Base-by-base conservation (phyloP, 495 filamentous ascomycete genomes). In the Trichoderma reesei region DNA sequence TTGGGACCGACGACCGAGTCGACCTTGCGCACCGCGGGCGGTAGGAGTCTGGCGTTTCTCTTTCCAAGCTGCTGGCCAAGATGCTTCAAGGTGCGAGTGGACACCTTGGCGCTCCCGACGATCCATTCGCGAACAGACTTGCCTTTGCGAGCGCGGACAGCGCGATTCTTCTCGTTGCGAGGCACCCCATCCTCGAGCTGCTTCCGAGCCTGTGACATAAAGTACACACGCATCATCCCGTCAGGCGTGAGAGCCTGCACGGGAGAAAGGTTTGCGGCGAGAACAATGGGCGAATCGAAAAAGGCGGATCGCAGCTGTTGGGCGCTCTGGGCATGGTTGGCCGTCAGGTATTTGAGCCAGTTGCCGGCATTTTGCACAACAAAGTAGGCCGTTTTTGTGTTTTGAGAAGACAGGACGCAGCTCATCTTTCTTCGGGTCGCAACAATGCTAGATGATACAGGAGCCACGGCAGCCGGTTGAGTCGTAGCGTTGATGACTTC, bases 1-100 rank as follows among this genome's bases (percentile, higher is more conserved):
- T 56, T 56, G 51, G 51, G 51, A 56, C 51, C 51, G 10, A 56
- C 51, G 20, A 56, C 51, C 20, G 51, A 56, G 51, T 56, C 51
- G 11, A 56, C 51, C 51, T 31, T 33, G 51, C 51, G 51, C 31
- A 34, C 51, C 31, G 51, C 51, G 51, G 51, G 20, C 20, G 51
- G 51, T 56, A 56, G 20, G 31, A 56, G 51, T 34, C 51, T 56
- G 26, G 26, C 51, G 7, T 56, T 56, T 26, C 51, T 31, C 18
- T 56, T 31, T 26, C 34, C 51, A 26, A 56, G 51, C 51, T 56
- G 51, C 26, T 56, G 31, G 13, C 51, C 51, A 34, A 56, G 51
- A 56, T 56, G 51, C 51, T 13, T 56, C 0, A 56, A 8, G 31
- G 51, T 26, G 10, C 20, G 51, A 34, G 51, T 56, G 0, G 51